Evolutionary conservation across 441 rosid species (phyloP).

Genomic region (Syzygium syzygioides): DNA sequence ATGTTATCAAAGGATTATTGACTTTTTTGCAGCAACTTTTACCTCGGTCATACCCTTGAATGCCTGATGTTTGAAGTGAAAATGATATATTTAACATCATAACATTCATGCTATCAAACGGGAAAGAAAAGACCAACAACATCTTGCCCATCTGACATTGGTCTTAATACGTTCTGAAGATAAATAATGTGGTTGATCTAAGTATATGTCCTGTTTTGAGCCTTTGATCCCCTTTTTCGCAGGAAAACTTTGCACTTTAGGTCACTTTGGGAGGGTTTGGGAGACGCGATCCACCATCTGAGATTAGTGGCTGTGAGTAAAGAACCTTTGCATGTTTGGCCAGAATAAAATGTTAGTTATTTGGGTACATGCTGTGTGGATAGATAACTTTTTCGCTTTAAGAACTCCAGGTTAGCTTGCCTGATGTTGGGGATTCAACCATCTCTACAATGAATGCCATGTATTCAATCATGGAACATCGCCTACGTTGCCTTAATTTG

Average conservation of each 20-base stretch:
- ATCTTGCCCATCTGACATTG: neutral
- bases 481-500: constrained; percentile 36
- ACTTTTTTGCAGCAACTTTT: neutral
- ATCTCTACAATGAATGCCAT: constrained; percentile 40
- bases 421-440: constrained; percentile 38
- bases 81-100: neutral
- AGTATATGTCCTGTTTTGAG: neutral
- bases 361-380: neutral
- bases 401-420: constrained; percentile 43
- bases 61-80: neutral
- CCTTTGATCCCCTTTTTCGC: neutral
- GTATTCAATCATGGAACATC: constrained; percentile 46
- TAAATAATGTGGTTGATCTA: neutral
- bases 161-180: neutral
- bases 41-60: neutral
- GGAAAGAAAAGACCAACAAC: neutral
- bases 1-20: neutral
- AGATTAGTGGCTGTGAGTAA: constrained; percentile 50
- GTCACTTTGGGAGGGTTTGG: constrained; percentile 46
- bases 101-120: neutral
- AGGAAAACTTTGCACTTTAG: constrained; percentile 38
- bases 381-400: neutral
- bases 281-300: constrained; percentile 27
- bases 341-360: neutral
- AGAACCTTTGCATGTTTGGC: neutral